Conservation (phyloP, 768 basidiomycete species). For the Flagelloscypha sp. region DNA sequence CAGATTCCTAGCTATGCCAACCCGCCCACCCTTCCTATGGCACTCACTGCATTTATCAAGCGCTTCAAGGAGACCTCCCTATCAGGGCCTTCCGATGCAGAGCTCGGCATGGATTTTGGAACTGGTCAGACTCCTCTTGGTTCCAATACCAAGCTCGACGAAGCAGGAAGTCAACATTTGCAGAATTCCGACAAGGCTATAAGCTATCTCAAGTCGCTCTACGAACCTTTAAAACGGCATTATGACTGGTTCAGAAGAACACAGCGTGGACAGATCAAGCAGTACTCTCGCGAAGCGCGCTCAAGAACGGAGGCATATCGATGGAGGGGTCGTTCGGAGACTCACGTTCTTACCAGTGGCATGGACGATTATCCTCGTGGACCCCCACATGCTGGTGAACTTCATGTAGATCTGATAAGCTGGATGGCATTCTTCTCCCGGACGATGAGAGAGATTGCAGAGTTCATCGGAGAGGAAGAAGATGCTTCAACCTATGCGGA, state of each 20-base stretch:
- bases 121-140: constrained; percentile 47
- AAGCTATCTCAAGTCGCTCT: constrained; percentile 70
- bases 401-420: constrained; percentile 87
- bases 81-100: constrained; percentile 44
- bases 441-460: constrained; percentile 88
- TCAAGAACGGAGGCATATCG: constrained; percentile 88
- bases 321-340: constrained; percentile 84
- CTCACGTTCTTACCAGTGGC: constrained; percentile 86
- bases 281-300: constrained; percentile 76
- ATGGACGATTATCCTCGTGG: constrained; percentile 97
- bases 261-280: constrained; percentile 89
- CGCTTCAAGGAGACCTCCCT: constrained; percentile 43
- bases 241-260: constrained; percentile 96
- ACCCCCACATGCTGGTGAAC: constrained; percentile 80
- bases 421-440: constrained; percentile 97
- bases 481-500: constrained; percentile 70
- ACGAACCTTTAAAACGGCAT: constrained; percentile 77
- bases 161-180: constrained; percentile 37
- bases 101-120: constrained; percentile 60
- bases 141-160: constrained; percentile 6
- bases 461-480: constrained; percentile 78
- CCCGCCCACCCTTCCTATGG: constrained; percentile 91
- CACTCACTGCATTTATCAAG: constrained; percentile 81
- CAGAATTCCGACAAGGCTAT: constrained; percentile 54
- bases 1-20: constrained; percentile 94